Percentiles rank a stretch among this genome's conserved stretches.
phyloP scores from a whole-genome alignment of 2,329 filamentous ascomycete genomes.

The Aphanocladium album region DNA sequence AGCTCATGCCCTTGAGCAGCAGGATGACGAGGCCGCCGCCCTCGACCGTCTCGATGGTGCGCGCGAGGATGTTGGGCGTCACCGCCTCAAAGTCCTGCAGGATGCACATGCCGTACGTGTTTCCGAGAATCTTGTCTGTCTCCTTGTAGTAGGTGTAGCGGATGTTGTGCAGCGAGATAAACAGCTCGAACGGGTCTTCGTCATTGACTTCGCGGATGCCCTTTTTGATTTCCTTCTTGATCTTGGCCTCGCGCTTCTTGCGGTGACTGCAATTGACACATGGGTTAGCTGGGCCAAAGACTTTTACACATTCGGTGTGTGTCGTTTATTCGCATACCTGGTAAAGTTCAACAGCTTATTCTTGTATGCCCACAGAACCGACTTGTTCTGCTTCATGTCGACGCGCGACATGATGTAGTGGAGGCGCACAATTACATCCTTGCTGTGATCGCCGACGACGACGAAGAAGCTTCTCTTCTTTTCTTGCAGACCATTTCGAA shows the following conservation, averaged over 20 bases:
- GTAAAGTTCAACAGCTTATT: slow-evolving; percentile 94
- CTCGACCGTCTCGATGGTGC: slow-evolving; percentile 96
- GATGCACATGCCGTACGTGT: slow-evolving; percentile 98
- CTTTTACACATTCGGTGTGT: background rate
- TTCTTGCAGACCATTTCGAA: slow-evolving; percentile 85
- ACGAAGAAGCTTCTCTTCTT: slow-evolving; percentile 99
- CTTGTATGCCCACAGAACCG: slow-evolving; percentile 97
- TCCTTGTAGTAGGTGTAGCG: slow-evolving; percentile 99
- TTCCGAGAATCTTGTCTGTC: slow-evolving; percentile 96
- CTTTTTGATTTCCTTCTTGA: slow-evolving; percentile 96
- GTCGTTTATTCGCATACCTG: slow-evolving; percentile 40
- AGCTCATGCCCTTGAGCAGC: slow-evolving; percentile 92
- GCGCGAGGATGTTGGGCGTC: slow-evolving; percentile 91
- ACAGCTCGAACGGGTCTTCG: slow-evolving; percentile 95
- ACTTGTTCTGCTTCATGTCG: slow-evolving; percentile 86
- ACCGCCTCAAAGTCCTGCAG: slow-evolving; percentile 97
- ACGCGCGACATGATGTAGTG: slow-evolving; percentile 90
- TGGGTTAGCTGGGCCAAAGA: background rate
- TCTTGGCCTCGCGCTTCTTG: slow-evolving; percentile 96
- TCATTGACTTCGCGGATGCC: slow-evolving; percentile 88
- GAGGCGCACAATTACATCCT: slow-evolving; percentile 91
- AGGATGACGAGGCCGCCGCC: slow-evolving; percentile 88
- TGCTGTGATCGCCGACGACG: slow-evolving; percentile 86
- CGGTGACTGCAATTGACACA: slow-evolving; percentile 61
- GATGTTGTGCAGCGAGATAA: slow-evolving; percentile 93